Percentiles rank a stretch among this genome's conserved stretches.
Evolutionary conservation across 495 filamentous ascomycete species (phyloP).

Genomic region (Daldinia childiae): DNA sequence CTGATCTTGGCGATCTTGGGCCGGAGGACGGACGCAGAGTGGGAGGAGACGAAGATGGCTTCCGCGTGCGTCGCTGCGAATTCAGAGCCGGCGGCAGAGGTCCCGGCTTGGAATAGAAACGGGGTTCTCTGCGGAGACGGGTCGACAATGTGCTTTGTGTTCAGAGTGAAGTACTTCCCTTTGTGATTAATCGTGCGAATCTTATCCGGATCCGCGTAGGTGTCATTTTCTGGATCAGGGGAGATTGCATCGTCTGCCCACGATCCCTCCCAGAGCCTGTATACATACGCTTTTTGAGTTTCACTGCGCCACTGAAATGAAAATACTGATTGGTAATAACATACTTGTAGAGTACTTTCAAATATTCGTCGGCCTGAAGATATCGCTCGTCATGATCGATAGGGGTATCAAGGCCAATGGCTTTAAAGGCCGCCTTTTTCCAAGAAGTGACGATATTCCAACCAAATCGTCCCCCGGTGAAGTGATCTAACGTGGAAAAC

Average conservation of each 20-base stretch:
- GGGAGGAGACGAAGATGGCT: slow-evolving; percentile 69
- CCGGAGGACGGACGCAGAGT: slow-evolving; percentile 59
- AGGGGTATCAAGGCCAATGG: slow-evolving; percentile 63
- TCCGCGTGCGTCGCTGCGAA: slow-evolving; percentile 72
- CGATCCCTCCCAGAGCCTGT: slow-evolving; percentile 68
- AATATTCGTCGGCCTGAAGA: slow-evolving; percentile 67
- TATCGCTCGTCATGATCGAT: slow-evolving; percentile 72
- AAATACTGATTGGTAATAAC: too few species aligned
- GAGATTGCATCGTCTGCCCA: slow-evolving; percentile 65
- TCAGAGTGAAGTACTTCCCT: slow-evolving; percentile 66
- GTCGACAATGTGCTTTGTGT: slow-evolving; percentile 63
- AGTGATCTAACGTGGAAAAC: slow-evolving; percentile 71
- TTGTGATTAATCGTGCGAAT: slow-evolving; percentile 68
- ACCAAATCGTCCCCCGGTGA: slow-evolving; percentile 66
- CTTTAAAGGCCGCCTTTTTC: slow-evolving; percentile 67
- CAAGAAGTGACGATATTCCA: slow-evolving; percentile 75
- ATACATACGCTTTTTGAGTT: background rate
- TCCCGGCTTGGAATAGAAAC: slow-evolving; percentile 72
- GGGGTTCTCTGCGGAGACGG: slow-evolving; percentile 71
- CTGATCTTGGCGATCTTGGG: slow-evolving; percentile 67
- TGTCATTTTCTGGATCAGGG: slow-evolving; percentile 59
- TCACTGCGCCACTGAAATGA: too few species aligned
- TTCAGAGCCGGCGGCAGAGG: slow-evolving; percentile 63
- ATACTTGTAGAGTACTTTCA: slow-evolving; percentile 65
- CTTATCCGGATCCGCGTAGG: slow-evolving; percentile 63